Conservation (phyloP, 140 eudicot species). For the Anethum foeniculum region DNA sequence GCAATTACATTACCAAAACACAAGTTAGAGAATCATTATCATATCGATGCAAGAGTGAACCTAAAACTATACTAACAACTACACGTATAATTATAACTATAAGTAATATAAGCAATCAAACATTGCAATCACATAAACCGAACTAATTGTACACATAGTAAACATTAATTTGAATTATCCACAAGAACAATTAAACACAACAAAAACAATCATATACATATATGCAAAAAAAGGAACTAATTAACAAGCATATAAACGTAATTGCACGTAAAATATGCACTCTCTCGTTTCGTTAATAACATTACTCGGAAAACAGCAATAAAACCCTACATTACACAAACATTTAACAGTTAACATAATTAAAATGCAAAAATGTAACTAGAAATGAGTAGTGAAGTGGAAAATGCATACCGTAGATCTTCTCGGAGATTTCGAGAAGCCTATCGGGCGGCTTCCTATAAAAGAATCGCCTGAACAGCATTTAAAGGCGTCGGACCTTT, state of each 20-base stretch:
- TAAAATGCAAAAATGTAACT: not conserved
- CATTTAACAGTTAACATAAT: not conserved
- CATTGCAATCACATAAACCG: slow-evolving; percentile 34
- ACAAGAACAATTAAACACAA: too few relatives aligned
- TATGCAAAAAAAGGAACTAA: too few relatives aligned
- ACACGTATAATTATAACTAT: slow-evolving; percentile 17
- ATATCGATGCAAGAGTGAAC: not conserved
- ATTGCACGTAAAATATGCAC: slow-evolving; percentile 28
- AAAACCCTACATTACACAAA: slow-evolving; percentile 49
- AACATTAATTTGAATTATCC: not conserved
- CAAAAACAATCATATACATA: too few relatives aligned
- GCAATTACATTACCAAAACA: slow-evolving; percentile 17
- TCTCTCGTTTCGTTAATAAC: slow-evolving; percentile 44
- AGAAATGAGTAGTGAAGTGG: not conserved
- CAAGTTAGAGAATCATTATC: not conserved
- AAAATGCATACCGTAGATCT: slow-evolving; percentile 60
- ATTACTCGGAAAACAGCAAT: slow-evolving; percentile 77
- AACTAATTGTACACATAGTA: not conserved
- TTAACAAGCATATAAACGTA: slow-evolving; percentile 4
- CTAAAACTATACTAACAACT: not conserved
- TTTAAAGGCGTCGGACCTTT: slow-evolving; percentile 73
- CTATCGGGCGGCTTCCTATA: slow-evolving; percentile 92
- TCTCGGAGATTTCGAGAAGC: slow-evolving; percentile 83
- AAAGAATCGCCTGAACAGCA: slow-evolving; percentile 89
- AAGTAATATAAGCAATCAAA: slow-evolving; percentile 19